Base-by-base conservation (phyloP, 2,329 filamentous ascomycete species). In the Colletotrichum sp. region DNA sequence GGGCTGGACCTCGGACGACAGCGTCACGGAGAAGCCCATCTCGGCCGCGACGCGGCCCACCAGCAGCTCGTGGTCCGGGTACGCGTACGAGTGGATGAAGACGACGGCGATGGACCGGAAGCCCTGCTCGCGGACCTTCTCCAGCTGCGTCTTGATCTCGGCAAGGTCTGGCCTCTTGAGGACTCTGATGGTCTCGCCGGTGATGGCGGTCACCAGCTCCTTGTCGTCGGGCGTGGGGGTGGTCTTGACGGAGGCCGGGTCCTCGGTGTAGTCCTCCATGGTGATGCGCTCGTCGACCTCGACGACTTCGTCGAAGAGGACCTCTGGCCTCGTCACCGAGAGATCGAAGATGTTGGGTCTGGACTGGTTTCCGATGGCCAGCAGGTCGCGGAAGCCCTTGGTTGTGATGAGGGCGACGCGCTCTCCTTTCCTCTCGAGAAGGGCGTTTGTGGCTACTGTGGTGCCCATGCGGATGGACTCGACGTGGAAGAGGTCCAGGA, bases 391-490 rank as follows among this genome's bases (percentile, higher is more conserved):
- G 85, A 95, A 95, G 0, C 94, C 94, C 72, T 91, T 92, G 3
- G 93, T 95, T 0, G 93, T 92, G 3, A 95, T 87, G 79, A 95
- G 88, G 0, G 93, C 94, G 78, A 94, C 93, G 52, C 89, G 89
- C 79, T 94, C 93, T 28, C 94, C 94, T 82, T 95, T 95, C 55
- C 93, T 86, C 81, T 95, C 94, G 2, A 95, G 85, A n/a, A 95
- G 84, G 2, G 94, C 94, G 82, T 95, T 95, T 0, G 94, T 95
- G 2, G 94, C 94, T 3, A 95, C 94, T 1, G 94, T 95, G 1
- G 94, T 95, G n/a, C 94, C 94, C 93, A 95, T 95, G 27, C 94
- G 91, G 80, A 95, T 95, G 72, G 91, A 93, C 81, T 94, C 92
- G 48, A 87, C 82, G 13, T 82, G 79, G 1, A 81, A 82, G 2